These are phyloP conservation scores for Santalum album DNA, from an alignment of 164 flowering plant genomes.

Conservation along the genomic window DNA sequence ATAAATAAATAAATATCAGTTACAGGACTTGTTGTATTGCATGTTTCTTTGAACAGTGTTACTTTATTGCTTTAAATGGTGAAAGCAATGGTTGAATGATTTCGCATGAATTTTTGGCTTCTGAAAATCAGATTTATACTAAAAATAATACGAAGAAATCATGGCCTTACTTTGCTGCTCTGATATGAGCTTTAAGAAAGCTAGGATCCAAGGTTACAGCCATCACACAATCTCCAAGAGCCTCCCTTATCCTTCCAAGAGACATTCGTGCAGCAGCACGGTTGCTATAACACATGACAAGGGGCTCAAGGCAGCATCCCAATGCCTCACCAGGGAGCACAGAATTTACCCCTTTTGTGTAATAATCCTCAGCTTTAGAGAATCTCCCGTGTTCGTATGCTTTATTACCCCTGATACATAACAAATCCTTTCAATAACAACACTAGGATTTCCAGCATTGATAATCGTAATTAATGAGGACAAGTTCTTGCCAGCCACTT, in stretches of 20 bases:
- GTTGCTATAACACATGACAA: conserved; percentile 1
- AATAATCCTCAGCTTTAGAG: conserved; percentile 24
- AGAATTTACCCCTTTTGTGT: conserved; percentile 21
- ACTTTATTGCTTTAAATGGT: too few species aligned
- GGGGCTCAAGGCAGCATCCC: conserved; percentile 10
- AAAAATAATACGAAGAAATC: background rate
- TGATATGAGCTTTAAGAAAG: conserved; percentile 1
- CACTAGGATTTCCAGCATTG: background rate
- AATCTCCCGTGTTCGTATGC: conserved; percentile 22
- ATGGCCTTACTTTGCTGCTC: conserved; percentile 5
- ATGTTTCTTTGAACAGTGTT: too few species aligned
- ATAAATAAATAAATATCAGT: too few species aligned
- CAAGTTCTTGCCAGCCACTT: too few species aligned
- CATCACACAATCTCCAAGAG: conserved; percentile 1
- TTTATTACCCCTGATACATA: conserved; percentile 23
- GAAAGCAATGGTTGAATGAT: too few species aligned
- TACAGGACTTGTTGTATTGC: too few species aligned
- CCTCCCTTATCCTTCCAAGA: conserved; percentile 5
- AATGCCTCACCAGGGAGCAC: background rate
- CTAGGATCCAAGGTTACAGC: conserved; percentile 1
- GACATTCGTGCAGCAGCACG: background rate
- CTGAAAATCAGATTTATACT: too few species aligned
- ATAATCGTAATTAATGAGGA: background rate
- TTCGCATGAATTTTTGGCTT: too few species aligned
- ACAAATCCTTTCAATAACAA: background rate